Base-by-base conservation (phyloP, 2,329 filamentous ascomycete genomes). In the Penicillium nordicum region DNA sequence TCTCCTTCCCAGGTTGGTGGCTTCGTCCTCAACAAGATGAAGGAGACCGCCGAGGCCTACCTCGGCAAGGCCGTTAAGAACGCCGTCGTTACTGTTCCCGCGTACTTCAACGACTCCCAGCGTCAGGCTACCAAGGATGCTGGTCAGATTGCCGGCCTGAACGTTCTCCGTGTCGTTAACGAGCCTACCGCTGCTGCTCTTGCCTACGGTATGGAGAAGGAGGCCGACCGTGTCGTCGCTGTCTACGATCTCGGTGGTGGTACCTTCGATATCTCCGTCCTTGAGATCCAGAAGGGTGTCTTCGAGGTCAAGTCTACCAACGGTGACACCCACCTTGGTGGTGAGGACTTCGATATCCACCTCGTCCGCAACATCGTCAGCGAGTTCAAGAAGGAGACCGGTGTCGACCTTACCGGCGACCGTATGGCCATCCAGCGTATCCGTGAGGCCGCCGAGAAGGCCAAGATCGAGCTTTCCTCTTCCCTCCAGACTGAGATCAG, bases 301-400 rank as follows among this genome's bases (percentile, higher is more conserved):
- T 97, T 97, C 77, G 93, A 97, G 83, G 93, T 97, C 78, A 97
- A 97, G 86, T 96, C 93, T 18, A 97, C 93, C 82, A 96, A 96
- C 78, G 93, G 93, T 87, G 93, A 97, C 77, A 97, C 93, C 64
- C 93, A 97, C 79, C 86, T 97, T 68, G 93, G 93, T 86, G 93
- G 93, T 81, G 93, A 97, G 78, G 93, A 97, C 78, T 97, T 97
- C 73, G 93, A 97, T 74, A 97, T 96, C 73, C 86, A 85, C 72
- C 88, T 97, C 57, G 93, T 97, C 73, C 92, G 92, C 74, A 88
- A 96, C 84, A 84, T 97, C 57, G 91, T 97, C 64, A 84, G 91
- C 77, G 88, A 95, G 74, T 97, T 97, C 85, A 97, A 97, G 89
- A 93, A 91, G 80, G 90, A 96, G 67, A 91, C 90, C 63, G 88